phyloP scores from a whole-genome alignment of 768 basidiomycete genomes.

The Pholiota molesta region DNA sequence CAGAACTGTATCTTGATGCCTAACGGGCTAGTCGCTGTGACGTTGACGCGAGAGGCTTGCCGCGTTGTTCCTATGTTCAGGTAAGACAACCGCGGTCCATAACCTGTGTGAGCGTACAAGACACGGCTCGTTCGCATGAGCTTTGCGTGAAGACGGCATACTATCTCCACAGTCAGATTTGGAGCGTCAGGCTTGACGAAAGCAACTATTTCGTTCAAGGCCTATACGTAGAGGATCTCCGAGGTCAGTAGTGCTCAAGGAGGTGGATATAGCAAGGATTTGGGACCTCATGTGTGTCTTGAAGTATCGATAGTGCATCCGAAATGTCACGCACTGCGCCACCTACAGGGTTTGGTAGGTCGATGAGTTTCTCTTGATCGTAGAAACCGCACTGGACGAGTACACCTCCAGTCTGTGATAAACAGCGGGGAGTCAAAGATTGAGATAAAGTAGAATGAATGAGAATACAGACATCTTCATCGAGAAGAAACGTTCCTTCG shows the following conservation, averaged over 20 bases:
- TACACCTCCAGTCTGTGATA: constrained; percentile 1
- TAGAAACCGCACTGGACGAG: constrained; percentile 16
- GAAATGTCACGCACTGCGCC: constrained; percentile 16
- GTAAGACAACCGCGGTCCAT: constrained; percentile 6
- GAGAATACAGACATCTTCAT: constrained; percentile 9
- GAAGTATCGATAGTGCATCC: constrained; percentile 18
- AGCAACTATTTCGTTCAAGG: constrained; percentile 15
- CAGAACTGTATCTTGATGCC: constrained; percentile 20
- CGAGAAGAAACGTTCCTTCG: constrained; percentile 18
- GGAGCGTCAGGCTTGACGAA: constrained; percentile 2
- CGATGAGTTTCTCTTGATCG: constrained; percentile 5
- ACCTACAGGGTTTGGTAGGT: constrained; percentile 1
- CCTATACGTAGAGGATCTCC: constrained; percentile 1
- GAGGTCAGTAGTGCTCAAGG: neutral
- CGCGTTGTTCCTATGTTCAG: constrained; percentile 21
- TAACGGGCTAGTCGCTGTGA: constrained; percentile 4
- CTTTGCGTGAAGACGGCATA: constrained; percentile 12
- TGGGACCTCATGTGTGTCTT: constrained; percentile 19
- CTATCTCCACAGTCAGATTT: constrained; percentile 15
- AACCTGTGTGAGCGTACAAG: constrained; percentile 1
- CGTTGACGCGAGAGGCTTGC: constrained; percentile 15
- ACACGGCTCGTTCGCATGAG: constrained; percentile 17
- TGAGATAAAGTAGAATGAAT: neutral
- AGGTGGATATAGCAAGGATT: neutral
- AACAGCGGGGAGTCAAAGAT: no score